Evolutionary conservation across 108 stramenopile species (phyloP).

Genomic region (Cylindrotheca closterium): DNA sequence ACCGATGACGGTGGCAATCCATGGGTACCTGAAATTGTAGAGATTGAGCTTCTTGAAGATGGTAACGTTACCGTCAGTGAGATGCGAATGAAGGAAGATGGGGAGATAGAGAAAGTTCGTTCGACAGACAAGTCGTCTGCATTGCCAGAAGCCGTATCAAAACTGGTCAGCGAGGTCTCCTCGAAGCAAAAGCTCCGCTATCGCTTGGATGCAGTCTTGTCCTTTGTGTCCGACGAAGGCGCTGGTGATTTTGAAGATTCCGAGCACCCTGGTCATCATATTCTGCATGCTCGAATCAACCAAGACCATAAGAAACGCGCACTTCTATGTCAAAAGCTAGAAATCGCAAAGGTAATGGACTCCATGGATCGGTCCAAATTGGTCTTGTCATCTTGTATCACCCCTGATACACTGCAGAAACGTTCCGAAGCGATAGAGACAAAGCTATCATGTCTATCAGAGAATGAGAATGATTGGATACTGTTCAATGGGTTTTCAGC

Average conservation of each 20-base stretch:
- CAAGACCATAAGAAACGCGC: conserved; percentile 33
- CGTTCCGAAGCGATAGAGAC: conserved; percentile 12
- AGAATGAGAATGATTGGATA: conserved; percentile 50
- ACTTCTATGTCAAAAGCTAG: conserved; percentile 30
- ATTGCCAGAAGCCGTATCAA: conserved; percentile 39
- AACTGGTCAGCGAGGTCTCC: conserved; percentile 14
- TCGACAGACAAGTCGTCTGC: conserved; percentile 29
- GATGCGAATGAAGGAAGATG: conserved; percentile 19
- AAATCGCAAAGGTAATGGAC: conserved; percentile 5
- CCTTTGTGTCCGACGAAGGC: conserved; percentile 44
- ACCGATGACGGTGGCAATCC: conserved; percentile 25
- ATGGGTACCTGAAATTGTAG: conserved; percentile 77
- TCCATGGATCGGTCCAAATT: conserved; percentile 4
- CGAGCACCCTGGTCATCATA: conserved; percentile 57
- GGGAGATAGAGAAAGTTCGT: conserved; percentile 46
- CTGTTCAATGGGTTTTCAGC: conserved; percentile 82
- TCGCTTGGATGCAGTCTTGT: conserved; percentile 61
- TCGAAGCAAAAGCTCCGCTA: conserved; percentile 40
- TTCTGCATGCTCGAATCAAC: conserved; percentile 64
- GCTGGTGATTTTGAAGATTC: conserved; percentile 21
- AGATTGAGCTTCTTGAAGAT: conserved; percentile 60
- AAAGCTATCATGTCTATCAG: conserved; percentile 1
- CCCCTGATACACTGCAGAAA: conserved; percentile 2
- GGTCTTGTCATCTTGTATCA: conserved; percentile 8
- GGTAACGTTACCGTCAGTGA: conserved; percentile 64